Percentiles rank a stretch among this genome's conserved stretches.
Conservation (phyloP, 169 alveolate genomes). For the Plasmodium fragile region DNA sequence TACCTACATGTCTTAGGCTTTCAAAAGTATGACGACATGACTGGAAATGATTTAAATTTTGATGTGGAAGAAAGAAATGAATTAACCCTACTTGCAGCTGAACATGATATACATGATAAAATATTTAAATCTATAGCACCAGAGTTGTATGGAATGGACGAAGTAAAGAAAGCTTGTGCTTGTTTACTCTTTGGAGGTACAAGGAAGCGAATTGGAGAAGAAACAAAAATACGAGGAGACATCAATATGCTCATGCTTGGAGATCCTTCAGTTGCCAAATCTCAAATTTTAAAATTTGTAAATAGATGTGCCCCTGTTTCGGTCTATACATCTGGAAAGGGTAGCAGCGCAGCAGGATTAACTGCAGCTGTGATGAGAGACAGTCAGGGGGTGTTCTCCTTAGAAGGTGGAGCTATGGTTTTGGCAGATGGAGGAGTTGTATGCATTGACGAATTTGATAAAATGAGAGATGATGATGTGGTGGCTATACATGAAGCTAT, state of each 20-base stretch:
- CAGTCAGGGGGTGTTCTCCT: conserved; percentile 90
- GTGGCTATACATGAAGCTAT: conserved; percentile 99
- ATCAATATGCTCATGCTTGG: conserved; percentile 95
- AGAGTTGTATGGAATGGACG: conserved; percentile 96
- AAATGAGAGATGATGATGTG: conserved; percentile 99
- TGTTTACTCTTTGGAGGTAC: conserved; percentile 99
- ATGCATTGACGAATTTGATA: conserved; percentile 99
- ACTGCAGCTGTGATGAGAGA: conserved; percentile 99
- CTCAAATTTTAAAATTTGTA: conserved; percentile 97
- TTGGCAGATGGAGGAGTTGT: conserved; percentile 99
- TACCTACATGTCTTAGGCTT: conserved; percentile 89
- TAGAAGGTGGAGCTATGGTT: conserved; percentile 99
- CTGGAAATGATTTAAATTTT: conserved; percentile 78
- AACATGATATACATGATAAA: conserved; percentile 94
- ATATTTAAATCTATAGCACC: conserved; percentile 97
- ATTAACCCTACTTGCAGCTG: conserved; percentile 87
- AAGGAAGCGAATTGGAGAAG: conserved; percentile 96
- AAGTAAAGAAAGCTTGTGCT: conserved; percentile 98
- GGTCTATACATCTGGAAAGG: conserved; percentile 99
- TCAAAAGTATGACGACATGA: conserved; percentile 75
- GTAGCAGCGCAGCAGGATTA: conserved; percentile 99
- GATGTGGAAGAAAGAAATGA: conserved; percentile 87
- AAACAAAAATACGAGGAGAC: conserved; percentile 98
- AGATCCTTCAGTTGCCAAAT: conserved; percentile 99
- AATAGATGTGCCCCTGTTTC: conserved; percentile 98